phyloP scores from a whole-genome alignment of 2,329 filamentous ascomycete genomes.

The Trichocomaceae sp. region DNA sequence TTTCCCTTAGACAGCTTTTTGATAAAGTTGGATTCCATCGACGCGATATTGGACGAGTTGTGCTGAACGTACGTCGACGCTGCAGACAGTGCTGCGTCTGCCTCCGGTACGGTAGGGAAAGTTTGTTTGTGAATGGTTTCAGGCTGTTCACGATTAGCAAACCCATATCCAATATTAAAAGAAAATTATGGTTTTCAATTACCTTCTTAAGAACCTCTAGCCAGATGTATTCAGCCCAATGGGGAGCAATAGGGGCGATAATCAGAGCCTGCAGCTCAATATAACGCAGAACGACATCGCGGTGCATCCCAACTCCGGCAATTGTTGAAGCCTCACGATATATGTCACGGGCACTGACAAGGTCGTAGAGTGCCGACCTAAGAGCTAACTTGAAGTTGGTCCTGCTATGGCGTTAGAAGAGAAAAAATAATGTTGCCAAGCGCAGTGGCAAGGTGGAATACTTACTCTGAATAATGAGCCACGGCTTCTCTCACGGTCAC shows the following conservation, averaged over 20 bases:
- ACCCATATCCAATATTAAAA: background rate
- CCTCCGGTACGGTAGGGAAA: constrained; percentile 63
- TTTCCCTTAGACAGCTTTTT: constrained; percentile 96
- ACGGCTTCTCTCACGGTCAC: constrained; percentile 69
- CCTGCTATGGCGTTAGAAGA: constrained; percentile 24
- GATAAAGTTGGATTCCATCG: constrained; percentile 65
- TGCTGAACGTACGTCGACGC: constrained; percentile 74
- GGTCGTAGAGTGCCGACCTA: constrained; percentile 81
- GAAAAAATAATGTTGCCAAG: background rate
- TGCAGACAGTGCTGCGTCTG: constrained; percentile 63
- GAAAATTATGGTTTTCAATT: background rate
- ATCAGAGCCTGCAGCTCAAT: constrained; percentile 81
- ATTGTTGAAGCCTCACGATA: constrained; percentile 78
- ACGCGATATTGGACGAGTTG: constrained; percentile 72
- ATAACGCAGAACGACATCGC: constrained; percentile 69
- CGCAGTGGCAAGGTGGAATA: constrained; percentile 4
- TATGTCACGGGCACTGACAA: constrained; percentile 79
- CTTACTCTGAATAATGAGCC: constrained; percentile 65
- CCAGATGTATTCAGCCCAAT: constrained; percentile 95
- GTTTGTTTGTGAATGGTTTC: constrained; percentile 70
- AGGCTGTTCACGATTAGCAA: constrained; percentile 35
- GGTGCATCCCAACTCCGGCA: constrained; percentile 78
- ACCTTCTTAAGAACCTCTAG: constrained; percentile 74
- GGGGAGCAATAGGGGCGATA: constrained; percentile 76
- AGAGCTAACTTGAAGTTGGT: constrained; percentile 83